These are phyloP conservation scores for Emydomyces testavorans DNA, from an alignment of 2,329 filamentous ascomycete species.

Conservation along the genomic window DNA sequence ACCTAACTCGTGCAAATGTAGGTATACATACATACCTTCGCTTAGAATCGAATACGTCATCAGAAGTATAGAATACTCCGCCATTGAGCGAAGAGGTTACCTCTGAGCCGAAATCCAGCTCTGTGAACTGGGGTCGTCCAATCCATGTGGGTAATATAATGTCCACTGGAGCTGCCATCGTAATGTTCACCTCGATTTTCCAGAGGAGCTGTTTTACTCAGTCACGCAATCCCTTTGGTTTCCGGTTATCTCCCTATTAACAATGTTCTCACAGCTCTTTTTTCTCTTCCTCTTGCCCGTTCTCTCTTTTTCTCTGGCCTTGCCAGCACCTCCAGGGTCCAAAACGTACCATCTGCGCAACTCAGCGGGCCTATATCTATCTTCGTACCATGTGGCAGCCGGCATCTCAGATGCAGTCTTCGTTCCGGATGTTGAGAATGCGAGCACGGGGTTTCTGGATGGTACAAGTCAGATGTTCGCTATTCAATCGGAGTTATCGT, in stretches of 20 bases:
- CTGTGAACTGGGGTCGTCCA: background rate
- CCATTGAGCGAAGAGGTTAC: background rate
- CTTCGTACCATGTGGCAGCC: constrained; percentile 33
- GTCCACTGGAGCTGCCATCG: background rate
- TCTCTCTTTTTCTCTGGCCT: constrained; percentile 23
- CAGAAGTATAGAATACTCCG: constrained; percentile 1
- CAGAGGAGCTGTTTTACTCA: background rate
- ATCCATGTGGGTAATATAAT: background rate
- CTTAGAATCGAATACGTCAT: constrained; percentile 2
- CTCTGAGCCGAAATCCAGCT: background rate
- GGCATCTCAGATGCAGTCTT: constrained; percentile 31
- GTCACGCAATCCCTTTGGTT: background rate
- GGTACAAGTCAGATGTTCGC: constrained; percentile 26
- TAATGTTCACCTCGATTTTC: background rate
- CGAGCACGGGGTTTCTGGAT: constrained; percentile 25
- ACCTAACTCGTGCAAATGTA: background rate
- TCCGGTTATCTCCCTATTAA: background rate
- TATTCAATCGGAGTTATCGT: constrained; percentile 23
- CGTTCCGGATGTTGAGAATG: constrained; percentile 18
- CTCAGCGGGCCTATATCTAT: constrained; percentile 29
- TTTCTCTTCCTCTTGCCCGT: constrained; percentile 16
- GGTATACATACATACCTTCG: background rate
- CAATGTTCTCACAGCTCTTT: constrained; percentile 4
- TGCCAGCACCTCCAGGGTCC: constrained; percentile 14
- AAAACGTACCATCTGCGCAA: constrained; percentile 27